Conservation (phyloP, 2,329 filamentous ascomycete species). For the Aspergillus ustus region DNA sequence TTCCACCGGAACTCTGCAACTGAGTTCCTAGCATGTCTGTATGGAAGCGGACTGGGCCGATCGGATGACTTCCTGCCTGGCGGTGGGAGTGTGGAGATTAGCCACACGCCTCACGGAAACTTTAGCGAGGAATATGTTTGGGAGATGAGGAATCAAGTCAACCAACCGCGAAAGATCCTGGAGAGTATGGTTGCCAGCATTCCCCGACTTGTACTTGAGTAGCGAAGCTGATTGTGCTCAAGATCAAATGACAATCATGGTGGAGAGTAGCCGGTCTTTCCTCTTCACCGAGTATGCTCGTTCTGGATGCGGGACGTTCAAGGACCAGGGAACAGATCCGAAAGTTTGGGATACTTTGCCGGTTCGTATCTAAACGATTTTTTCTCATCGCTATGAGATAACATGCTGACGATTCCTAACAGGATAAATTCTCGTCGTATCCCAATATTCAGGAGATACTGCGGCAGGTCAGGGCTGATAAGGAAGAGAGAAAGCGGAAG, state of each 20-base stretch:
- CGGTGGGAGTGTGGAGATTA: constrained; percentile 33
- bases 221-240: not conserved
- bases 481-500: constrained; percentile 26
- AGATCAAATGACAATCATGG: constrained; percentile 40
- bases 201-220: too few species aligned
- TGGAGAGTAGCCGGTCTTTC: constrained; percentile 35
- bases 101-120: constrained; percentile 36
- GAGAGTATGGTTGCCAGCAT: constrained; percentile 30
- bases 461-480: constrained; percentile 30
- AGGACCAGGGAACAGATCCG: constrained; percentile 33
- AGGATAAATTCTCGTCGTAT: constrained; percentile 37
- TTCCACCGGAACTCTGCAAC: constrained; percentile 73
- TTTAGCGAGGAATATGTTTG: constrained; percentile 52
- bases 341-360: constrained; percentile 34
- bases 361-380: constrained; percentile 18
- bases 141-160: constrained; percentile 51
- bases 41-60: constrained; percentile 33
- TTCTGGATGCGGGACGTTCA: constrained; percentile 32
- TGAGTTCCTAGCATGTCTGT: constrained; percentile 55
- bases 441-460: constrained; percentile 35
- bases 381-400: not conserved
- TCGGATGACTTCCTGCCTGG: constrained; percentile 35
- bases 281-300: constrained; percentile 36
- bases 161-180: constrained; percentile 49
- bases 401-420: not conserved